Conservation (phyloP, 2,329 filamentous ascomycete genomes). For the Hypoxylon sp. region DNA sequence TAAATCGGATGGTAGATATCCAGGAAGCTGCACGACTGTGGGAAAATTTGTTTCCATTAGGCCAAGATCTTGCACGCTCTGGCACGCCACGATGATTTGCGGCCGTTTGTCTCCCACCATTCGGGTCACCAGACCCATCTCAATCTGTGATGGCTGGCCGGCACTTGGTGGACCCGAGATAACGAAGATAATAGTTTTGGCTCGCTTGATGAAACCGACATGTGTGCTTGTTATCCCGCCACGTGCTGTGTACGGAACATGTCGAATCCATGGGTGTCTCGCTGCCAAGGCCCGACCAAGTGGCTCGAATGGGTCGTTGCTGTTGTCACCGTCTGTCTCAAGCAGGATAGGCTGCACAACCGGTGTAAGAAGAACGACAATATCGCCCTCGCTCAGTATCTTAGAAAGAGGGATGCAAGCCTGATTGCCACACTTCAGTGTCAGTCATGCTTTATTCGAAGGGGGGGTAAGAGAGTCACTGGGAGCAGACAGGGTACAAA, state of each 20-base stretch:
- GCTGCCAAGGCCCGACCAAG: slow-evolving; percentile 72
- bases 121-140: slow-evolving; percentile 60
- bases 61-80: slow-evolving; percentile 55
- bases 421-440: slow-evolving; percentile 49
- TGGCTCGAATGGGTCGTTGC: slow-evolving; percentile 77
- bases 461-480: slow-evolving; percentile 1
- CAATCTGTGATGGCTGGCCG: slow-evolving; percentile 64
- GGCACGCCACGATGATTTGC: slow-evolving; percentile 66
- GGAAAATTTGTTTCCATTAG: slow-evolving; percentile 59
- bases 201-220: slow-evolving; percentile 70
- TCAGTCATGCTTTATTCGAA: slow-evolving; percentile 52
- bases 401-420: slow-evolving; percentile 61
- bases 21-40: slow-evolving; percentile 63
- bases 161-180: slow-evolving; percentile 62
- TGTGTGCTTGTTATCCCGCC: slow-evolving; percentile 74
- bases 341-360: slow-evolving; percentile 62
- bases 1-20: slow-evolving; percentile 61
- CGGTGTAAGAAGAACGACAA: slow-evolving; percentile 72
- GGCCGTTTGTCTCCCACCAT: slow-evolving; percentile 61
- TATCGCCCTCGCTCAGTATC: slow-evolving; percentile 60
- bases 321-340: slow-evolving; percentile 55
- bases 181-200: slow-evolving; percentile 71
- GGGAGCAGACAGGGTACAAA: slow-evolving; percentile 7
- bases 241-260: slow-evolving; percentile 76
- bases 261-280: slow-evolving; percentile 71